phyloP scores from a whole-genome alignment of 768 basidiomycete species.

The Boletus eberwhitei region DNA sequence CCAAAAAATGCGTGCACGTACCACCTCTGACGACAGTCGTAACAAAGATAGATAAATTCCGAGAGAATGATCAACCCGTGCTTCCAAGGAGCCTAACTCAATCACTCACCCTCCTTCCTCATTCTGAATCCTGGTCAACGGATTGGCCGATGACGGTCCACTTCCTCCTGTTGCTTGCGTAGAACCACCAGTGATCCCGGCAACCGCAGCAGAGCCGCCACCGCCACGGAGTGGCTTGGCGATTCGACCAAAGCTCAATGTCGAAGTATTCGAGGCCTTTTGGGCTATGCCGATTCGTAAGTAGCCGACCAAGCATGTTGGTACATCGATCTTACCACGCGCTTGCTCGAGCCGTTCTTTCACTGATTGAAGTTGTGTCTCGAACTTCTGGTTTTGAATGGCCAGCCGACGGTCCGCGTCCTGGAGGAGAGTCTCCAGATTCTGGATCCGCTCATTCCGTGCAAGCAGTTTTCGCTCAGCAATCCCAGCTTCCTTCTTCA shows the following conservation, averaged over 20 bases:
- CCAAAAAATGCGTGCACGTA: constrained; percentile 23
- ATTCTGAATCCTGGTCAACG: constrained; percentile 71
- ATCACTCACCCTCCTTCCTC: constrained; percentile 68
- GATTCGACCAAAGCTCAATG: constrained; percentile 88
- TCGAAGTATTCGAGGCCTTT: constrained; percentile 67
- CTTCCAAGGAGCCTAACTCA: constrained; percentile 11
- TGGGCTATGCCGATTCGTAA: constrained; percentile 52
- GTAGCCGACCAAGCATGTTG: constrained; percentile 10
- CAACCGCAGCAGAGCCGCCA: constrained; percentile 55
- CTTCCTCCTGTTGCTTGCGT: constrained; percentile 40
- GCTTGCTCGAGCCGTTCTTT: constrained; percentile 91
- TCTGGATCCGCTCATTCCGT: constrained; percentile 96
- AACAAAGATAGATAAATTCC: constrained; percentile 10
- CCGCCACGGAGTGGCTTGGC: constrained; percentile 96
- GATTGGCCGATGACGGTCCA: constrained; percentile 54
- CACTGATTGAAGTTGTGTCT: constrained; percentile 86
- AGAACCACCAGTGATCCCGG: constrained; percentile 39
- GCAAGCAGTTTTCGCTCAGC: constrained; percentile 95
- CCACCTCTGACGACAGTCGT: constrained; percentile 30
- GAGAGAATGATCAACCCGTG: constrained; percentile 17
- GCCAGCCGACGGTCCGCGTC: constrained; percentile 91
- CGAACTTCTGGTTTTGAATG: constrained; percentile 94
- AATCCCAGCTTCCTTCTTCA: constrained; percentile 97
- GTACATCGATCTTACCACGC: constrained; percentile 57
- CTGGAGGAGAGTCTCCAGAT: constrained; percentile 87